Evolutionary conservation across 441 rosid species (phyloP).

Genomic region (Breynia disticha): DNA sequence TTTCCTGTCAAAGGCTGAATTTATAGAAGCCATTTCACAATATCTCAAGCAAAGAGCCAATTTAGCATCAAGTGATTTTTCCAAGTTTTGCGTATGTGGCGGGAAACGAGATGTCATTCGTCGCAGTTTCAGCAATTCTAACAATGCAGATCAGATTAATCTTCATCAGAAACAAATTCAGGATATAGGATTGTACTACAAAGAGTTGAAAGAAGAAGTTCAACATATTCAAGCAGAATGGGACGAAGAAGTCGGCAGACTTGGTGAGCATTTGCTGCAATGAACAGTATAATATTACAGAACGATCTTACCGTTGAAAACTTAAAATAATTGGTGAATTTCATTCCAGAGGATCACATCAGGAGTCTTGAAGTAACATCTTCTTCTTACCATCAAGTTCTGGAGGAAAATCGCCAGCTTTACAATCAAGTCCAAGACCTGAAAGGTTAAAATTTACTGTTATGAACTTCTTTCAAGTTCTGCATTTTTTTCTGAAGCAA

Average conservation of each 20-base stretch:
- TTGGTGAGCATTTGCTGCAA: slow-evolving; percentile 34
- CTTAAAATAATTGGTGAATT: neutral
- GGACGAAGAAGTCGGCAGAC: slow-evolving; percentile 51
- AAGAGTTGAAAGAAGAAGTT: slow-evolving; percentile 47
- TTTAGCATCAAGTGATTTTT: slow-evolving; percentile 52
- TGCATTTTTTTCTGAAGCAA: neutral
- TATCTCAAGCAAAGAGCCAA: slow-evolving; percentile 58
- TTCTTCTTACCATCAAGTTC: slow-evolving; percentile 60
- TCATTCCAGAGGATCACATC: slow-evolving; percentile 47
- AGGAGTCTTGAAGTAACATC: slow-evolving; percentile 65
- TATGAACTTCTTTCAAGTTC: neutral
- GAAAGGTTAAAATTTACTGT: slow-evolving; percentile 42
- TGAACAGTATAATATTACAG: neutral
- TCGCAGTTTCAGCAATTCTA: slow-evolving; percentile 17
- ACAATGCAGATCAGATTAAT: slow-evolving; percentile 32
- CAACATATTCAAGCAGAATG: slow-evolving; percentile 56
- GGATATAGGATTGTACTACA: slow-evolving; percentile 50
- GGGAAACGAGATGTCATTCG: slow-evolving; percentile 36
- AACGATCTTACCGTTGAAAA: neutral
- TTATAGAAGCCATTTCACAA: slow-evolving; percentile 61
- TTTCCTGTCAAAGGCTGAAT: slow-evolving; percentile 49
- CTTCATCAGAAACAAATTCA: slow-evolving; percentile 58
- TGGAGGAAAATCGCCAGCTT: slow-evolving; percentile 81
- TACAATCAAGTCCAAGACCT: slow-evolving; percentile 97
- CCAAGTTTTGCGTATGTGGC: slow-evolving; percentile 63